phyloP scores from a whole-genome alignment of 75 land plant genomes.

The Pinus albicaulis region DNA sequence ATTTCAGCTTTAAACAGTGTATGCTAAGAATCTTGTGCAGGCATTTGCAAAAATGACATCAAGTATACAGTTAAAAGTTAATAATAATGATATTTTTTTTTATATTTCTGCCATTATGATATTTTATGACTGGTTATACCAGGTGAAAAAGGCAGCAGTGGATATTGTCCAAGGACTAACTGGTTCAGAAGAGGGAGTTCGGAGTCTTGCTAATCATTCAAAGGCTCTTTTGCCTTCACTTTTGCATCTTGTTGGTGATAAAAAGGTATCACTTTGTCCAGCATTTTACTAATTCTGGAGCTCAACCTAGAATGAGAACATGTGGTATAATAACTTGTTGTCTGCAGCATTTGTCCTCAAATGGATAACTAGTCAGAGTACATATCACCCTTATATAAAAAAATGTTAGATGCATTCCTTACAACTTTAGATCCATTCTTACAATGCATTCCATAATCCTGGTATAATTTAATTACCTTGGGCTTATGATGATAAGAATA shows the following conservation, averaged over 20 bases:
- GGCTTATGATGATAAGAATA: no score
- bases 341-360: not conserved
- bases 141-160: conserved; percentile 84
- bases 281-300: not conserved
- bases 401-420: no score
- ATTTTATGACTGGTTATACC: not conserved
- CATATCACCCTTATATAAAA: no score
- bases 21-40: not conserved
- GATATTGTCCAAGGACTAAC: conserved; percentile 82
- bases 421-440: no score
- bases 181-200: conserved; percentile 79
- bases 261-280: conserved; percentile 23
- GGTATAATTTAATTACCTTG: no score
- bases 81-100: not conserved
- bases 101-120: not conserved
- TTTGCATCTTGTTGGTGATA: conserved; percentile 45
- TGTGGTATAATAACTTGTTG: no score
- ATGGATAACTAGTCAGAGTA: not conserved
- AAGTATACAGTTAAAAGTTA: no score
- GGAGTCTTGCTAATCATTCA: conserved; percentile 33
- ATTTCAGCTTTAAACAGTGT: not conserved
- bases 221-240: conserved; percentile 42
- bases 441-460: no score
- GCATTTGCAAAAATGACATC: not conserved
- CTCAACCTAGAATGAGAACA: no score